Base-by-base conservation (phyloP, 2,329 filamentous ascomycete genomes). In the Talaromyces sp. region DNA sequence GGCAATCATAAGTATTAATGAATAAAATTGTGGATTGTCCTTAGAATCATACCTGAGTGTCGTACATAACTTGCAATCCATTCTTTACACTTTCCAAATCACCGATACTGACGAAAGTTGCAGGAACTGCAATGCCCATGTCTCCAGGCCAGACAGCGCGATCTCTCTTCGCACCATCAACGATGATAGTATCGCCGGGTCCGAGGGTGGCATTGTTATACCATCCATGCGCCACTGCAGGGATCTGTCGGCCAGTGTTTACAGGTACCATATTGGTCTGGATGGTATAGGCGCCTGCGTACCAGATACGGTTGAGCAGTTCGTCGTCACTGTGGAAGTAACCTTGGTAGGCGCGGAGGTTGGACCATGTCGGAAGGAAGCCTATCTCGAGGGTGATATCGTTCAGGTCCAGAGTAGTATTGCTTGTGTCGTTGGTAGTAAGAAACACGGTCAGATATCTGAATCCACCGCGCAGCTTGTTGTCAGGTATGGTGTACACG, bases 261-360 rank as follows among this genome's bases (percentile, higher is more conserved):
- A 71, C 71, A 1, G 78, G 78, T 0, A 79, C 78, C 22, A 76
- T 71, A 67, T 81, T 81, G 0, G 77, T 79, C 70, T 84, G 84
- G 38, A 85, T 69, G 0, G 84, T 86, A 68, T 83, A 85, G 6
- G 83, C 83, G 4, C 81, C 84, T 47, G 79, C 81, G 67, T 87
- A 87, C 84, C 85, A 86, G 58, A 86, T 83, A 6, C 79, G 78
- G 70, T 87, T 86, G 60, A 88, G 77, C 11, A 84, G 70, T 38
- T 83, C 78, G 49, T 82, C 82, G 54, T 76, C 81, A 69, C 77
- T 82, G 68, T 84, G 78, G 61, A 85, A 85, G 67, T 85, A 85
- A 8, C 84, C 84, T 47, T 80, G 79, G 63, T 85, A 86, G 13
- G 82, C 81, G 51, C 78, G 77, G 17, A 85, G 77, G 69, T 86